Evolutionary conservation across 1,284 basidiomycete genomes (phyloP), one percentile per base, ranked within the genome.

Genomic region (Pseudozyma hubeiensis): DNA sequence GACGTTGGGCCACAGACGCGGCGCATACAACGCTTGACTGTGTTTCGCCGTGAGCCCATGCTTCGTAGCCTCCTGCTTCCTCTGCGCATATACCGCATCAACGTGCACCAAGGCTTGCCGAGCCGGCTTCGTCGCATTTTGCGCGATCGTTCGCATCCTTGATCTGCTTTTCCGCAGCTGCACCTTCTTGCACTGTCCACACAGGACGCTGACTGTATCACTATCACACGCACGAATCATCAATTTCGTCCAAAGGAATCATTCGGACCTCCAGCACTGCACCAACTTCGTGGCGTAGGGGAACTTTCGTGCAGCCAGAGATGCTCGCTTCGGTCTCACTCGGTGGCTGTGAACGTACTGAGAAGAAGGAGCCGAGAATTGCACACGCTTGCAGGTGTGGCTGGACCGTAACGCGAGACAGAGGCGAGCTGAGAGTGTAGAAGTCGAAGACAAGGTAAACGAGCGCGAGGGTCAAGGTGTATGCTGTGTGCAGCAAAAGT

Each of bases 401-500:
- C 53, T 53, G 46, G 43, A 16, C 37, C 24, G n/a, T 41, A 13
- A 30, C 24, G 11, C 11, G 5, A 39, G 30, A n/a, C 16, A 8
- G 43, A n/a, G 37, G 30, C 9, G 46, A 45, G 40, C 10, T 16
- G 16, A 41, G 40, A n/a, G 40, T 7, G 2, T 5, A 1, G 7
- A 40, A 40, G 19, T 1, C 30, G 41, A 35, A 37, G 8, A 39
- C 33, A 29, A 7, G 16, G 33, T 17, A 16, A 29, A n/a, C 16
- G 35, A 43, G 29, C 34, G 44, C 33, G 14, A 34, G 14, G 35
- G 16, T 43, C 14, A 16, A 46, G 47, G 35, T 69, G 52, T 69
- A 69, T 69, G 66, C 66, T 60, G 34, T 69, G 60, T 64, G 66
- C 66, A 64, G 66, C 19, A 17, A 69, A 61, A 69, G 61, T 69